Conservation (phyloP, 768 basidiomycete genomes). For the Mrakia hoshinonis region DNA sequence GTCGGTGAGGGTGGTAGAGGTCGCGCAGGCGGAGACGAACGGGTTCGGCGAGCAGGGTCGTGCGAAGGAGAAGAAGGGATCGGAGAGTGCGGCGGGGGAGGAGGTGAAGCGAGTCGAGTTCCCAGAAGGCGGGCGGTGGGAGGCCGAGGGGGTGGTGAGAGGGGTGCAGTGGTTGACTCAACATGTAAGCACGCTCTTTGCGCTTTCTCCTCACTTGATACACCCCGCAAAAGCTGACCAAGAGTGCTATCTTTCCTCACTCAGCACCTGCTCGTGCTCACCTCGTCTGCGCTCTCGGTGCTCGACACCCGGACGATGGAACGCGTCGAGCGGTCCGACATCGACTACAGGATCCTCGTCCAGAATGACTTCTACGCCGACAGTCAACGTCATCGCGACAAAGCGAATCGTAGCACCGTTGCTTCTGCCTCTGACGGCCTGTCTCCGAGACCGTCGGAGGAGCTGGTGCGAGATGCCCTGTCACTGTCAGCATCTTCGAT, state of each 20-base stretch:
- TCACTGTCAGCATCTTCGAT: conserved; percentile 7
- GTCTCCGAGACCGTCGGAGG: not conserved
- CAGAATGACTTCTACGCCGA: conserved; percentile 26
- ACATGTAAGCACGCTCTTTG: conserved; percentile 55
- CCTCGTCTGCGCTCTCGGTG: conserved; percentile 53
- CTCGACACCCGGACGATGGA: conserved; percentile 55
- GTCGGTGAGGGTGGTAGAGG: conserved; percentile 52
- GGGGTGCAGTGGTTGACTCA: conserved; percentile 80
- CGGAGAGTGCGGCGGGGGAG: not conserved
- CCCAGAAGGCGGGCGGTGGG: conserved; percentile 55
- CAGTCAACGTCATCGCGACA: not conserved
- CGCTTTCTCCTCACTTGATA: not conserved
- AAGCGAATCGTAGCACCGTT: not conserved
- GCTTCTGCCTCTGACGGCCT: no score
- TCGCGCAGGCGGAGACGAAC: conserved; percentile 1
- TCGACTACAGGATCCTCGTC: conserved; percentile 33
- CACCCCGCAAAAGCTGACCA: conserved; percentile 36
- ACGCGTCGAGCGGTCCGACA: conserved; percentile 51
- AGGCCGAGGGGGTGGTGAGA: conserved; percentile 54
- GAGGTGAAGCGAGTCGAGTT: conserved; percentile 53
- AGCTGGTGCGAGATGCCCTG: no score
- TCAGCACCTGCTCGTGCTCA: conserved; percentile 42
- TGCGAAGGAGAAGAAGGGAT: not conserved
- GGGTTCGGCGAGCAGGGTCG: conserved; percentile 43
- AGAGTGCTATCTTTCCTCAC: not conserved